Conservation (phyloP, 1,284 basidiomycete genomes). For the Ustilago sp. region DNA sequence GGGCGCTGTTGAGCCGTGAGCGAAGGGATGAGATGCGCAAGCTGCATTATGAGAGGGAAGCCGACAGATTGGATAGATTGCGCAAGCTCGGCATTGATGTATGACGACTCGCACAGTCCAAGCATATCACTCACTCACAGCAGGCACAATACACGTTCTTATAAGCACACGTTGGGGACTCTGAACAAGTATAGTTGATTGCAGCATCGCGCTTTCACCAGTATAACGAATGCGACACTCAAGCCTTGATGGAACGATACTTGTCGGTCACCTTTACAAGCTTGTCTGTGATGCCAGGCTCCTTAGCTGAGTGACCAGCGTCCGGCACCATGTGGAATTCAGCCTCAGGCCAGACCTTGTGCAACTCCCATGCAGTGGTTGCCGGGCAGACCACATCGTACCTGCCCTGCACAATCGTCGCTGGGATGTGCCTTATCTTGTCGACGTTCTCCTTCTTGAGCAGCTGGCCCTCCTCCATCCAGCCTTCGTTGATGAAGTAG, state of each 20-base stretch:
- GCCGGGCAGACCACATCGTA: conserved; percentile 72
- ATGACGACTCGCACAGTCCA: neutral
- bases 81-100: conserved; percentile 57
- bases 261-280: conserved; percentile 76
- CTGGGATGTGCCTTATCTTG: conserved; percentile 80
- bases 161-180: neutral
- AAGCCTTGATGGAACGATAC: conserved; percentile 48
- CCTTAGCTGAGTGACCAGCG: conserved; percentile 88
- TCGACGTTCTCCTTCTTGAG: conserved; percentile 85
- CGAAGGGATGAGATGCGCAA: conserved; percentile 47
- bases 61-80: conserved; percentile 46
- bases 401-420: conserved; percentile 82
- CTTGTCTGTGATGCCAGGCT: conserved; percentile 79
- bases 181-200: neutral
- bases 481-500: conserved; percentile 83
- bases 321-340: conserved; percentile 77
- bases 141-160: neutral
- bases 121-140: neutral
- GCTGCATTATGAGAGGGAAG: conserved; percentile 45
- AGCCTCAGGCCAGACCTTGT: conserved; percentile 57
- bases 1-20: conserved; percentile 24
- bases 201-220: too few species aligned
- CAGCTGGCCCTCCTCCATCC: conserved; percentile 89
- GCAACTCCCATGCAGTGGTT: conserved; percentile 69
- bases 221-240: neutral